Base-by-base conservation (phyloP, 352 stramenopile species). In the Pythium insidiosum region DNA sequence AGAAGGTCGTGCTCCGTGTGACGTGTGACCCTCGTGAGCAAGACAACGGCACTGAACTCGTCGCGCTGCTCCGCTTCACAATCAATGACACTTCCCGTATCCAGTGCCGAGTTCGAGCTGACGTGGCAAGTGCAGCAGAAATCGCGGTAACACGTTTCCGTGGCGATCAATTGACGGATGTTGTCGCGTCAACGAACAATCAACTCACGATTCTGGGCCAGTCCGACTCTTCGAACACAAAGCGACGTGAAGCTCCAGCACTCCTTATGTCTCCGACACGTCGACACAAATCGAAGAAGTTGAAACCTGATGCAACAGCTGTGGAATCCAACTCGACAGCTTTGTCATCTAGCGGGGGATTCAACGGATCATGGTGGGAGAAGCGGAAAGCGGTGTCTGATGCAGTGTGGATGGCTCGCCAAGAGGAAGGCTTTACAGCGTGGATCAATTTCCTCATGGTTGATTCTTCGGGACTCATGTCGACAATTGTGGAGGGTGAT, bases 381-480 rank as follows among this genome's bases (percentile, higher is more conserved):
- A 70, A 88, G 31, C 68, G 73, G 7, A 73, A 84, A 37, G 66
- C 63, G n/a, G 38, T 68, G 3, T 80, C 74, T 28, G 77, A 94
- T 34, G 79, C 82, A 35, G 66, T 85, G 35, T 92, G 82, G 80
- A 84, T 89, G 59, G 43, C 61, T 4, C 88, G 88, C 30, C 82
- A 94, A 49, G 76, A 79, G 22, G 60, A 83, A 50, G 78, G 72
- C 0, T 90, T 92, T 37, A 88, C 71, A 9, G 88, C 86, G 43
- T 94, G 82, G 82, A 84, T 92, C 34, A 94, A 94, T 55, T 91
- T 85, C 53, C 80, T 90, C 19, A 47, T 92, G 0, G 61, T 89
- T 5, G 71, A 87, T 23, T 64, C 73, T 3, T 69, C 64, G 21
- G 53, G 56, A n/a, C n/a, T n/a, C n/a, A n/a, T n/a, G n/a, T n/a